These are phyloP conservation scores for Tuber aestivum DNA, from an alignment of 495 filamentous ascomycete species.

Conservation along the genomic window DNA sequence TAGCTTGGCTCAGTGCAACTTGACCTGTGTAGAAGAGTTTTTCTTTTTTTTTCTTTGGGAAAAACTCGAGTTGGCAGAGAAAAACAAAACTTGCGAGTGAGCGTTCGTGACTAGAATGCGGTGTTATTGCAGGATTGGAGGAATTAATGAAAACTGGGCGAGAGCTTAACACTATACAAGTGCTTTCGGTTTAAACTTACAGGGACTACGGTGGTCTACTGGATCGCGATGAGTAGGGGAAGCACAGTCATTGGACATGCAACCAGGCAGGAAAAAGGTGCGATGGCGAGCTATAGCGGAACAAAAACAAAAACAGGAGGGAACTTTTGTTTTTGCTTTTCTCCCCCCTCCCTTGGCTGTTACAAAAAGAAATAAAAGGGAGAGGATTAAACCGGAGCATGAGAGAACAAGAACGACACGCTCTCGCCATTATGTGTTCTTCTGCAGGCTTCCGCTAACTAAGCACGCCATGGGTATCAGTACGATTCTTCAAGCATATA, in stretches of 20 bases:
- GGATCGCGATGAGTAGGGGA: neutral
- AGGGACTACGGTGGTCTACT: neutral
- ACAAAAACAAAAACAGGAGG: neutral
- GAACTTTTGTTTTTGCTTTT: neutral
- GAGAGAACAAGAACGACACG: constrained; percentile 89
- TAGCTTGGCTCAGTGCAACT: neutral
- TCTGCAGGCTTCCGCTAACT: constrained; percentile 60
- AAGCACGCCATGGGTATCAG: neutral
- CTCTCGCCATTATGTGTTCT: constrained; percentile 95
- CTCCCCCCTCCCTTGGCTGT: neutral
- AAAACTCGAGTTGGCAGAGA: neutral
- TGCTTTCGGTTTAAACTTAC: neutral
- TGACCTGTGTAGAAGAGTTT: neutral
- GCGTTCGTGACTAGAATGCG: neutral
- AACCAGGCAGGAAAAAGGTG: neutral
- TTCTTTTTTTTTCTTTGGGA: no score
- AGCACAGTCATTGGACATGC: neutral
- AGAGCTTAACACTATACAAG: neutral
- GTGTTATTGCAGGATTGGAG: neutral
- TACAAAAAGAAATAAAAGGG: constrained; percentile 3
- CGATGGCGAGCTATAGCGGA: neutral
- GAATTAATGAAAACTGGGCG: neutral
- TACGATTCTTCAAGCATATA: constrained; percentile 37
- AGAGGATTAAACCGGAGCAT: constrained; percentile 59
- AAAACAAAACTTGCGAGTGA: neutral